phyloP scores from a whole-genome alignment of 768 basidiomycete genomes.

The Tylopilus vinaceipallidus region DNA sequence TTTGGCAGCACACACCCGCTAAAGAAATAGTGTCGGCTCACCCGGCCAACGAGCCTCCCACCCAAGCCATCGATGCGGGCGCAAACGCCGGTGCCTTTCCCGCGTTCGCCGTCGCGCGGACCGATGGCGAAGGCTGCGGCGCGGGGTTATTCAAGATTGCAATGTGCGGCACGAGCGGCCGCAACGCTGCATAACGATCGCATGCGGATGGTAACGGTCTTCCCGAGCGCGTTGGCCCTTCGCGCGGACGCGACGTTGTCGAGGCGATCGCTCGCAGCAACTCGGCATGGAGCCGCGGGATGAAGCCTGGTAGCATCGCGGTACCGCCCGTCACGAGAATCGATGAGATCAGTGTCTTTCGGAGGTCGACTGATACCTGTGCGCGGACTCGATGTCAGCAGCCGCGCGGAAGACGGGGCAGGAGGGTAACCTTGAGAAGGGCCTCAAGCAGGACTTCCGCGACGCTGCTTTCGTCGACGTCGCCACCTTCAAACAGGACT shows the following conservation, averaged over 20 bases:
- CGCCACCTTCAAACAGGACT: conserved; percentile 85
- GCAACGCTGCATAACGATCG: conserved; percentile 74
- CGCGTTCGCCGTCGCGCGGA: conserved; percentile 56
- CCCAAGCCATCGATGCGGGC: conserved; percentile 81
- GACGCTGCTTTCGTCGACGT: conserved; percentile 82
- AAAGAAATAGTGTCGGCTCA: conserved; percentile 36
- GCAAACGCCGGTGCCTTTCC: conserved; percentile 89
- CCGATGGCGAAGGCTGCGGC: conserved; percentile 46
- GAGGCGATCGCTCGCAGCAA: conserved; percentile 61
- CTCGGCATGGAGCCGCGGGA: conserved; percentile 81
- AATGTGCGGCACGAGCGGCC: conserved; percentile 68
- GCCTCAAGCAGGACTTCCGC: conserved; percentile 80
- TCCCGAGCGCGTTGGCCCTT: conserved; percentile 35
- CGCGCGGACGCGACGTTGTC: conserved; percentile 33
- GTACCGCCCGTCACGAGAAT: conserved; percentile 90
- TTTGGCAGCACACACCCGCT: neutral
- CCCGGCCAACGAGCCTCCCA: conserved; percentile 93
- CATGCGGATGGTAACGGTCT: conserved; percentile 48
- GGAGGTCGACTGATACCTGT: conserved; percentile 87
- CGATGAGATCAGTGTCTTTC: conserved; percentile 77
- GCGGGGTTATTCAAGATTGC: conserved; percentile 85
- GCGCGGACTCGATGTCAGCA: neutral
- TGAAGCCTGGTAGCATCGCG: conserved; percentile 89
- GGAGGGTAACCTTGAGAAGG: conserved; percentile 65
- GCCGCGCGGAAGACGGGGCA: neutral